Base-by-base conservation (phyloP, 352 stramenopile genomes). In the Phytophthora hibernalis region DNA sequence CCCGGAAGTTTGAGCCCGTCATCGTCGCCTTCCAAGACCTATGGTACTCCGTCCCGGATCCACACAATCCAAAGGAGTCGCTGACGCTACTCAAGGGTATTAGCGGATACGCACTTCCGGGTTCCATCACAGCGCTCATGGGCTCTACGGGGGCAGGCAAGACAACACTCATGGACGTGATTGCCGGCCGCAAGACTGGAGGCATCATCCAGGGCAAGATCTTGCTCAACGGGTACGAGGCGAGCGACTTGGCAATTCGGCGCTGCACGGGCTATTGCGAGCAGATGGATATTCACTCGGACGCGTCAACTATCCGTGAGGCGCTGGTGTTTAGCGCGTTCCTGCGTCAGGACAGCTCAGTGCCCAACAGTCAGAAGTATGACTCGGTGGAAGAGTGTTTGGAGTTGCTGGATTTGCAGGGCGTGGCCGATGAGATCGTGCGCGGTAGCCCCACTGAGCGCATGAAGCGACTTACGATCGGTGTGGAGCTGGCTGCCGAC, bases 151-250 rank as follows among this genome's bases (percentile, higher is more conserved):
- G 84, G 42, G 80, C 85, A 42, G 90, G 91, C 6, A 97, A 98
- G 68, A 97, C 92, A 5, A 98, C 93, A 7, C 77, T 98, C 8
- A 89, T 97, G 63, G 92, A 98, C 77, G 92, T 98, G 2, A 92
- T 98, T 40, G 87, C 93, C 3, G 72, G 93, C n/a, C 76, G 93
- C 40, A 98, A 98, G 69, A 91, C 77, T 15, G 82, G 79, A 30
- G 93, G 94, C 28, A 77, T 65, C 26, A 79, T 90, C 51, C 68
- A 68, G 15, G 88, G 89, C n/a, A 64, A 92, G 2, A 79, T 95
- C 22, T 33, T 81, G 18, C 68, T 68, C 13, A 86, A 82, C 44
- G 74, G 74, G 28, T 69, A 82, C 22, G 54, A 68, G 21, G 72
- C 72, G 21, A 74, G 40, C 21, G 64, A 70, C 21, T 43, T 80